Evolutionary conservation across 2,329 filamentous ascomycete genomes (phyloP).

Genomic region (Fonsecaea multimorphosa): DNA sequence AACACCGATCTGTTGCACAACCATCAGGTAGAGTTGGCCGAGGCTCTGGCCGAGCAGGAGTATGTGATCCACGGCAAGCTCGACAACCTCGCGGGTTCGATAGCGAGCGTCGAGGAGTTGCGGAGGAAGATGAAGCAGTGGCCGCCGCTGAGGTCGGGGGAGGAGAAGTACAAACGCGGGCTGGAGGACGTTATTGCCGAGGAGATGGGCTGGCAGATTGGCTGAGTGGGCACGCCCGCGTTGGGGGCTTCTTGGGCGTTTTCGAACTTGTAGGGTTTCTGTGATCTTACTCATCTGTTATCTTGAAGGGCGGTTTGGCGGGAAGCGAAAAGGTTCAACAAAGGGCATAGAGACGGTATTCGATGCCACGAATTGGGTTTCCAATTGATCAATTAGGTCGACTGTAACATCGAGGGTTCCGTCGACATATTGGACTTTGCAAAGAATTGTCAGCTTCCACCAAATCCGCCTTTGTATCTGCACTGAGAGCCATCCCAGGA

Average conservation of each 20-base stretch:
- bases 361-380: neutral
- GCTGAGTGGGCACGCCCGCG: slow-evolving; percentile 44
- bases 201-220: slow-evolving; percentile 61
- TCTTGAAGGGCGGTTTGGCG: neutral
- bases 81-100: slow-evolving; percentile 55
- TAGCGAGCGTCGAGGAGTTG: slow-evolving; percentile 57
- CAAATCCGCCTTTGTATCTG: neutral
- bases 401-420: neutral
- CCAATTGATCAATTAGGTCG: neutral
- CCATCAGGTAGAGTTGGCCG: slow-evolving; percentile 86
- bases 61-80: slow-evolving; percentile 77
- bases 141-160: slow-evolving; percentile 58
- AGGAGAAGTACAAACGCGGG: slow-evolving; percentile 50
- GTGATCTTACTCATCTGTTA: neutral
- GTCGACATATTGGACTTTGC: neutral
- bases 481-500: neutral
- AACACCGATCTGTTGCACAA: slow-evolving; percentile 84
- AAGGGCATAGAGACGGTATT: neutral
- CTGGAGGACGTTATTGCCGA: slow-evolving; percentile 62
- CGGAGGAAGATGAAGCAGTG: slow-evolving; percentile 52
- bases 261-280: neutral
- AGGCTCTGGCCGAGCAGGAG: slow-evolving; percentile 72
- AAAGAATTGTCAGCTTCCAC: neutral
- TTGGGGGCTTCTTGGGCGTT: neutral
- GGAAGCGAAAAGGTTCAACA: neutral